A percentile compares a stretch with the other conserved stretches of the same genome.
phyloP scores from a whole-genome alignment of 2,329 filamentous ascomycete species.

The Daldinia sp. region DNA sequence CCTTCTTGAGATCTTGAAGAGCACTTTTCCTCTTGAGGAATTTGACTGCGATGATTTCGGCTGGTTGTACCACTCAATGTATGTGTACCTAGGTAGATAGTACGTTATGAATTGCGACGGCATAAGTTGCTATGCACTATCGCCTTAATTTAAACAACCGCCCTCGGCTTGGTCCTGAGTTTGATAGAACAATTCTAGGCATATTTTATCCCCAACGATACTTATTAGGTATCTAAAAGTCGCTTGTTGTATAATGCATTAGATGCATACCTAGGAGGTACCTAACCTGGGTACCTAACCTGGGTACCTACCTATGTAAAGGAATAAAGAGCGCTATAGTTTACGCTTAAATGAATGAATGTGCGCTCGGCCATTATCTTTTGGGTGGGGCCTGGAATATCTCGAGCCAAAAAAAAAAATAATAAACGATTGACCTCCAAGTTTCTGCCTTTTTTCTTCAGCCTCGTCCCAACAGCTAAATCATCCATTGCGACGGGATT shows the following conservation, averaged over 20 bases:
- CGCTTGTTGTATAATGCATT: too few relatives aligned
- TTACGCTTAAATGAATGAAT: background rate
- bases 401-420: background rate
- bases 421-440: slow-evolving; percentile 17
- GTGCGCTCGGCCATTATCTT: background rate
- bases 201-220: too few relatives aligned
- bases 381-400: background rate
- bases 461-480: slow-evolving; percentile 15
- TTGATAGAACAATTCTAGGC: too few relatives aligned
- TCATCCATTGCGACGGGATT: slow-evolving; percentile 6
- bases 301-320: too few relatives aligned
- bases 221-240: too few relatives aligned
- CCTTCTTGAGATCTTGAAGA: background rate
- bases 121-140: background rate
- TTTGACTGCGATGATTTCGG: slow-evolving; percentile 2
- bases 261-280: too few relatives aligned
- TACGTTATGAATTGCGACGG: background rate
- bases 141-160: background rate
- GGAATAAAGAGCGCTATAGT: background rate
- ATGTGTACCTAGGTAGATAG: too few relatives aligned
- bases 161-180: too few relatives aligned
- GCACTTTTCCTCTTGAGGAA: slow-evolving; percentile 2
- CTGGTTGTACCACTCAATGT: background rate
- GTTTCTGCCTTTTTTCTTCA: slow-evolving; percentile 20
- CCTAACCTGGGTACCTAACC: too few relatives aligned